Base-by-base conservation (phyloP, 1,284 basidiomycete species). In the Cutaneotrichosporon sp. region DNA sequence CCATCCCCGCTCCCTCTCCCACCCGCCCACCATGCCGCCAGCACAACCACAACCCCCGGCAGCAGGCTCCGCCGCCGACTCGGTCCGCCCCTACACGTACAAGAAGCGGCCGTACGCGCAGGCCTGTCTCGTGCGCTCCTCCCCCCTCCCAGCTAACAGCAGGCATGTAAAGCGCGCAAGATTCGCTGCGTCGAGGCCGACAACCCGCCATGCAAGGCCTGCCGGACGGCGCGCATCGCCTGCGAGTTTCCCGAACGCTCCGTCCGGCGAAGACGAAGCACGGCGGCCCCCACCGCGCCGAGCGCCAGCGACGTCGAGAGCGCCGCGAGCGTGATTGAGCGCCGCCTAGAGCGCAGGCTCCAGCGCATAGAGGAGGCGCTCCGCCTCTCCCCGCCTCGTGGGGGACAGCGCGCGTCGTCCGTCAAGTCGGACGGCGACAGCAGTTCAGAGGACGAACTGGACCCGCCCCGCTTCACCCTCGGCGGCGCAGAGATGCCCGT, bases 151-250 rank as follows among this genome's bases (percentile, higher is more conserved):
- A 6, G 20, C 22, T 55, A 20, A 55, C 46, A 56, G 1, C 47
- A 69, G 67, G 63, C 67, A 29, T 69, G 67, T 45, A 64, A 65
- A 51, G 63, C 65, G 16, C 60, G 67, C 25, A 69, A 69, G 59
- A 66, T 69, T n/a, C 63, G 65, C 11, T 69, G 67, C 49, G 67
- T 65, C 36, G 67, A 64, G 18, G 63, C 65, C 2, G 65, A 63
- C 22, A 60, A 53, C 4, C 67, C 67, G 31, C 67, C 67, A 24
- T 69, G 67, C 38, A 64, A 67, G 31, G 67, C 63, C 4, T 69
- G 67, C 34, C 54, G 61, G 20, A 60, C 59, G 7, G 59, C 67
- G 52, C 55, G 57, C 16, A 62, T 69, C 29, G 45, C 60, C n/a
- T 69, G 67, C 61, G 59, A 66, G 61, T 66, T 66, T 38, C 64